phyloP scores from a whole-genome alignment of 2,329 filamentous ascomycete species.

The Aspergillus pseudotamarii region DNA sequence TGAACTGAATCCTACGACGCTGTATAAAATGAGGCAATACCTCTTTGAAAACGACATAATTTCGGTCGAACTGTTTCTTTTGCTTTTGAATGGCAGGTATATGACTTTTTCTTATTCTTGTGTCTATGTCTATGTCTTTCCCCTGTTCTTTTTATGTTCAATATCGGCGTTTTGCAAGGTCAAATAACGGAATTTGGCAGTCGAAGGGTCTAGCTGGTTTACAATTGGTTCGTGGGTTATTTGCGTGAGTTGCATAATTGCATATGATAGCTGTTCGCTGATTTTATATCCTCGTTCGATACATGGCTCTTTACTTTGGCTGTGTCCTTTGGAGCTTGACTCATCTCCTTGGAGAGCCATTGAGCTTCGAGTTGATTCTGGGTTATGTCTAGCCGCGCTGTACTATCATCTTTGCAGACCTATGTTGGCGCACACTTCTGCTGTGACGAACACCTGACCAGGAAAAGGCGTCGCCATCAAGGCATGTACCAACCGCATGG shows the following conservation, averaged over 20 bases:
- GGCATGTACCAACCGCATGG: neutral
- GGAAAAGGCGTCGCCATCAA: neutral
- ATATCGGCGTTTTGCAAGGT: slow-evolving; percentile 28
- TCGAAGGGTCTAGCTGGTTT: slow-evolving; percentile 19
- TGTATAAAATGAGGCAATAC: slow-evolving; percentile 25
- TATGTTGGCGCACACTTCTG: neutral
- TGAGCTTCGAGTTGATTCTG: slow-evolving; percentile 5
- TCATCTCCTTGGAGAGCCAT: slow-evolving; percentile 3
- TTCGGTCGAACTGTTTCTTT: slow-evolving; percentile 17
- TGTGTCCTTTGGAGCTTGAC: slow-evolving; percentile 1
- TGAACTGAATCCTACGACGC: slow-evolving; percentile 10
- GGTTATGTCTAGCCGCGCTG: slow-evolving; percentile 3
- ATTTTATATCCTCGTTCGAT: slow-evolving; percentile 14
- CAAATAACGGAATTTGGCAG: slow-evolving; percentile 24
- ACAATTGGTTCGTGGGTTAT: slow-evolving; percentile 18
- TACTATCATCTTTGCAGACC: slow-evolving; percentile 2
- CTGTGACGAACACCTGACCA: neutral
- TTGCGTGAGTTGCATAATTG: slow-evolving; percentile 25
- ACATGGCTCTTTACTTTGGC: slow-evolving; percentile 13
- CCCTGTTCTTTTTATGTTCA: slow-evolving; percentile 19
- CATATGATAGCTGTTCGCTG: slow-evolving; percentile 18
- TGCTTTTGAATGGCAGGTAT: slow-evolving; percentile 23
- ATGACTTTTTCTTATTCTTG: slow-evolving; percentile 18
- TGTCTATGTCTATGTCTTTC: slow-evolving; percentile 2
- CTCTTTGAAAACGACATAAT: slow-evolving; percentile 21